Evolutionary conservation across 495 filamentous ascomycete species (phyloP), one percentile per base, ranked within the genome.

Genomic region (Lasiosphaeria ovina): DNA sequence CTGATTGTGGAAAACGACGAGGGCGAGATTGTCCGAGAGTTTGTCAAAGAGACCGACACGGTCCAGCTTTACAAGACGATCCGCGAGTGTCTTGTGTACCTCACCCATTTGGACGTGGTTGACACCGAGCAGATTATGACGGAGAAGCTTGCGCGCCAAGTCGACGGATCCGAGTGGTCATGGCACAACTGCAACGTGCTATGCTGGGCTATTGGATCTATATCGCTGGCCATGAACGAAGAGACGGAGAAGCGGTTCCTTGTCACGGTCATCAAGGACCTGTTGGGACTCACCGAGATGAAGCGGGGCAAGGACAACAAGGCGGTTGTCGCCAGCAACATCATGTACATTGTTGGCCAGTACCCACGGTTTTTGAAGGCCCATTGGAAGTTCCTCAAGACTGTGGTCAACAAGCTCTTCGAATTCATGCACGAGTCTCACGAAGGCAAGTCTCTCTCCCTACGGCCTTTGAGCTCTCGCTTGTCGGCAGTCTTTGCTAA

Each of bases 341-440:
- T 98, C 74, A 98, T 98, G 94, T 98, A 98, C 70, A 98, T 98
- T 73, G 94, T 98, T 58, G 94, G 94, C 38, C 94, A 98, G 72
- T 98, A 98, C 70, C 94, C 94, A 14, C 90, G 94, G 34, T 98
- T 98, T 77, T 77, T 98, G 66, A 98, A 98, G 74, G 94, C 94
- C 0, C 94, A 98, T 72, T 98, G 94, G 94, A 98, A 98, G 73
- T 99, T 99, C 77, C 77, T 99, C 65, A 99, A 99, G 83, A 99
- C 94, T 6, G 94, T 99, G 24, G 94, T 99, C 64, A 99, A 98
- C 77, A 99, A 99, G 77, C 85, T 99, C 11, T 99, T 99, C 67
- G 94, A 99, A 75, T 99, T 99, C 70, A 99, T 99, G 94, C 94
- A 99, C 74, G 94, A 99, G 71, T 98, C 94, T 4, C 94, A 99